Evolutionary conservation across 805 yeast species (phyloP).

Genomic region (Pichia rugopelliculosa): DNA sequence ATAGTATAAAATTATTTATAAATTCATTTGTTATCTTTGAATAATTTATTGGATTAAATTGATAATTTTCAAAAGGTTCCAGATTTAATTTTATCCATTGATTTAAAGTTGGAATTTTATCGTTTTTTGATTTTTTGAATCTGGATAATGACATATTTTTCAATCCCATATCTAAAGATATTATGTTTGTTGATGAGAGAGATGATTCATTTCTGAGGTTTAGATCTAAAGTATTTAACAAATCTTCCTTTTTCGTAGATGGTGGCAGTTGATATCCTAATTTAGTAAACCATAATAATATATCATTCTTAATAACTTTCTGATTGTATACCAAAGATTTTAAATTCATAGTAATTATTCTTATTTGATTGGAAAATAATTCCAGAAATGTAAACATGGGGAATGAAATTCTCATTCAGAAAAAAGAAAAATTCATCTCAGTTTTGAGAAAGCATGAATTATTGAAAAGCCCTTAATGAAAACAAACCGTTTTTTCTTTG

Average conservation of each 20-base stretch:
- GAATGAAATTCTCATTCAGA: too few relatives aligned
- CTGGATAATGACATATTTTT: slow-evolving; percentile 28
- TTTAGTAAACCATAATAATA: slow-evolving; percentile 1
- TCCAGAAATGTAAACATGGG: not conserved
- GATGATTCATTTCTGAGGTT: not conserved
- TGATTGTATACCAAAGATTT: not conserved
- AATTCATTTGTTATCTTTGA: slow-evolving; percentile 19
- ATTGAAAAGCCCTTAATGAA: too few relatives aligned
- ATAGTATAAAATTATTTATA: slow-evolving; percentile 13
- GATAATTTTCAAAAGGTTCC: slow-evolving; percentile 16
- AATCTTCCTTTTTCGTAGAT: not conserved
- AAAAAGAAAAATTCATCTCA: too few relatives aligned
- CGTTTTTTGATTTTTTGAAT: slow-evolving; percentile 6
- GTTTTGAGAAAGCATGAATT: too few relatives aligned
- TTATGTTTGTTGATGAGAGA: slow-evolving; percentile 1
- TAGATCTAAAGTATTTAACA: slow-evolving; percentile 3
- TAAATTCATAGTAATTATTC: not conserved
- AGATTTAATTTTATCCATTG: slow-evolving; percentile 31
- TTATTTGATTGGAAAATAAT: not conserved
- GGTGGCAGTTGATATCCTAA: slow-evolving; percentile 4
- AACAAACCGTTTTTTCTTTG: too few relatives aligned
- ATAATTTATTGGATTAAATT: slow-evolving; percentile 25
- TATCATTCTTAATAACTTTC: not conserved
- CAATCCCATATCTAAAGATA: slow-evolving; percentile 30
- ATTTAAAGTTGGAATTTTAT: slow-evolving; percentile 12